Base-by-base conservation (phyloP, 345 rosid species). In the Bretschneidera sinensis region DNA sequence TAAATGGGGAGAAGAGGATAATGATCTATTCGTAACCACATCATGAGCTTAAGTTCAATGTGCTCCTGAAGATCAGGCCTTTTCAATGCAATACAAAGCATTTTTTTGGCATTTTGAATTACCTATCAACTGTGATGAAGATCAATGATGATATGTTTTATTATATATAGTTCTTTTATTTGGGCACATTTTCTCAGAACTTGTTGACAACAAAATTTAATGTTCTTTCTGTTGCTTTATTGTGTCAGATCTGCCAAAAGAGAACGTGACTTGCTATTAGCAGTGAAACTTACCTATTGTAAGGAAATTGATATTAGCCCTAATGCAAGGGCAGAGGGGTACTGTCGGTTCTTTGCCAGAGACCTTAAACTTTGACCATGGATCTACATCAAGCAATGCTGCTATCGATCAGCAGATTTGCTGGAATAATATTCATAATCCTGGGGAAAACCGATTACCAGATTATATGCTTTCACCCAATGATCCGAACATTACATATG, bases 311-410 rank as follows among this genome's bases (percentile, higher is more conserved):
- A 23, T 51, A 57, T 25, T 54, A 67, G 63, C 79, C 79, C 81
- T 68, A 72, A 92, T 92, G 98, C 97, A 87, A 77, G 85, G 97
- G 79, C 87, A 85, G 63, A 85, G 87, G 74, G 85, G 87, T 61
- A 73, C 81, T 2, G 62, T 89, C 31, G 87, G 89, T 73, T 86
- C 92, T 64, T 74, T 89, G 67, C 81, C 95, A 58, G 95, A 81
- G 67, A 61, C 82, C 24, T 68, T 92, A 73, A 82, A 81, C 73
- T 81, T 85, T 64, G 97, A 92, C 49, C 89, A 77, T 69, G 96
- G 86, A 43, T 87, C 97, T 58, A 31, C 97, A 52, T 84, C 96
- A 59, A 77, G 69, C 59, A 83, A 73, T 71, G 70, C 82, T 58
- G 71, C 75, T 49, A 69, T 80, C 25, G 91, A 85, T 66, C 86